Conservation (phyloP, 345 rosid genomes). For the Garcia nutans region DNA sequence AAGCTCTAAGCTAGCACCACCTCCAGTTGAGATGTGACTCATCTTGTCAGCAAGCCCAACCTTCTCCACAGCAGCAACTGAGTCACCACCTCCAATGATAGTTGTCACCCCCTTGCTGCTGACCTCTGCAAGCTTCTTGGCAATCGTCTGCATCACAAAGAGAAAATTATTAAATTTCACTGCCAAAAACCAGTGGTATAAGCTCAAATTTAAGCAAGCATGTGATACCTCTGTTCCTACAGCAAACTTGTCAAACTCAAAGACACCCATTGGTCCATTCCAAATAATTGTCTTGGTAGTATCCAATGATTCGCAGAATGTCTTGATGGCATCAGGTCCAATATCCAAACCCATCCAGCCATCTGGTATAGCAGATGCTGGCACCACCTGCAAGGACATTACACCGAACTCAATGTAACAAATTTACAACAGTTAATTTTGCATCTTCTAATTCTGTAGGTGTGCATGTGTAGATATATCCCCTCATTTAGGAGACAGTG, state of each 20-base stretch:
- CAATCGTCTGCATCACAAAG: conserved; percentile 58
- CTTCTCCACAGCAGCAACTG: conserved; percentile 96
- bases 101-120: conserved; percentile 87
- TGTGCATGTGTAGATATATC: not conserved
- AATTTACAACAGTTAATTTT: not conserved
- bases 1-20: conserved; percentile 97
- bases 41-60: conserved; percentile 85
- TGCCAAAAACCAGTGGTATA: not conserved
- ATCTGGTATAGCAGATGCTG: conserved; percentile 76
- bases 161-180: not conserved
- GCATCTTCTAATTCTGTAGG: not conserved
- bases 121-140: conserved; percentile 82
- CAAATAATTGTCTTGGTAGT: conserved; percentile 78
- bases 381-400: conserved; percentile 55
- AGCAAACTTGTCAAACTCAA: conserved; percentile 90
- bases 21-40: conserved; percentile 98
- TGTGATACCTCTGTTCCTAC: conserved; percentile 73
- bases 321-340: conserved; percentile 77
- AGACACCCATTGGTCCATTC: conserved; percentile 99
- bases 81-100: conserved; percentile 95
- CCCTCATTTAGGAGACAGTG: not conserved
- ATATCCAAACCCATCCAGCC: conserved; percentile 98
- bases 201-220: not conserved
- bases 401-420: not conserved
- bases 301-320: conserved; percentile 65